phyloP scores from a whole-genome alignment of 2,329 filamentous ascomycete genomes.

The Orbilia blumenaviensis region DNA sequence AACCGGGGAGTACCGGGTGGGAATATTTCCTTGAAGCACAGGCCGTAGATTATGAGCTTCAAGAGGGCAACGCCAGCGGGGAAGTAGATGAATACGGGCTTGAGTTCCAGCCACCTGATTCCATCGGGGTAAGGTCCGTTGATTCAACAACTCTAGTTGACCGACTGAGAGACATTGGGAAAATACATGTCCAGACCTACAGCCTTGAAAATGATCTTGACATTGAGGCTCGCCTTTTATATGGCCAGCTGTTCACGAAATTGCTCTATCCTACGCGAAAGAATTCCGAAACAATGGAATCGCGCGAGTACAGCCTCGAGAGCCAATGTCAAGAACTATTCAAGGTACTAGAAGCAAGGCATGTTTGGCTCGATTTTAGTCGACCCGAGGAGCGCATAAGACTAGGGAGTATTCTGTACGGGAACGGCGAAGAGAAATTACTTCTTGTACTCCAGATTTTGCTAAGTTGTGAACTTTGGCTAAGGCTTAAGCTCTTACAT shows the following conservation, averaged over 20 bases:
- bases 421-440: conserved; percentile 71
- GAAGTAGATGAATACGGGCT: conserved; percentile 54
- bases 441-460: conserved; percentile 74
- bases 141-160: conserved; percentile 47
- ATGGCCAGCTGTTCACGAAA: conserved; percentile 62
- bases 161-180: conserved; percentile 43
- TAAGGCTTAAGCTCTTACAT: conserved; percentile 66
- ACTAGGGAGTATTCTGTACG: conserved; percentile 74
- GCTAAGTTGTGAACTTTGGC: conserved; percentile 72
- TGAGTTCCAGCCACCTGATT: conserved; percentile 47
- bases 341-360: conserved; percentile 71
- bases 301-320: conserved; percentile 71
- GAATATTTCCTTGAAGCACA: conserved; percentile 57
- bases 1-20: conserved; percentile 57
- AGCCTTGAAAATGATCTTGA: conserved; percentile 22
- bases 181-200: conserved; percentile 22
- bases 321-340: conserved; percentile 76
- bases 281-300: conserved; percentile 67
- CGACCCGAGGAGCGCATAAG: conserved; percentile 78
- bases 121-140: conserved; percentile 42
- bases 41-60: conserved; percentile 54
- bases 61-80: conserved; percentile 49
- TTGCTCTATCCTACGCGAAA: conserved; percentile 61
- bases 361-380: conserved; percentile 79
- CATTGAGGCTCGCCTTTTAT: conserved; percentile 55